A percentile compares a stretch with the other conserved stretches of the same genome.
phyloP scores from a whole-genome alignment of 768 basidiomycete species.

The Tricholoma saponaceum region DNA sequence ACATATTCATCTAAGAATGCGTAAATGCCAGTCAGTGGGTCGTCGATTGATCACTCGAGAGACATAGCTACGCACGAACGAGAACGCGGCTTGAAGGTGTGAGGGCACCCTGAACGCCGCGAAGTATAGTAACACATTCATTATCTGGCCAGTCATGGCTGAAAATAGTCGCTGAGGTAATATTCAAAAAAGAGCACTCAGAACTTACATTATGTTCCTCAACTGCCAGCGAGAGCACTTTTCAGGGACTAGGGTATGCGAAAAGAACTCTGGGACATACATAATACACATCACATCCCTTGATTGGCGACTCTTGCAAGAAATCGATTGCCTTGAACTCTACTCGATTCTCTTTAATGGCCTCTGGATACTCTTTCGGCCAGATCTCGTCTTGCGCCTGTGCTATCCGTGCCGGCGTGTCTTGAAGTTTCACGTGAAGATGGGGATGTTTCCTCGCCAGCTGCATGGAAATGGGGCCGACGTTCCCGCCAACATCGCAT shows the following conservation, averaged over 20 bases:
- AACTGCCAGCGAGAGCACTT: too few relatives aligned
- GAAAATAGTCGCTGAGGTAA: constrained; percentile 6
- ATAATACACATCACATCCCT: constrained; percentile 33
- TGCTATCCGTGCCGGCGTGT: constrained; percentile 22
- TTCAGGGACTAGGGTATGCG: too few relatives aligned
- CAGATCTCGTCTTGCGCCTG: constrained; percentile 28
- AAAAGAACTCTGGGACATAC: constrained; percentile 22
- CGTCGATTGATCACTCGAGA: constrained; percentile 25
- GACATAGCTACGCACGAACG: too few relatives aligned
- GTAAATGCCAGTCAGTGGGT: too few relatives aligned
- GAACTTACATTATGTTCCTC: not conserved
- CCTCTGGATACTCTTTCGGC: constrained; percentile 27
- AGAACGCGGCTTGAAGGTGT: too few relatives aligned
- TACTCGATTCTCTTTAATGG: constrained; percentile 21
- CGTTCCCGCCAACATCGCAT: constrained; percentile 36
- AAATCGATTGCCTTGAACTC: constrained; percentile 36
- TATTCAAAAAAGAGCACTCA: not conserved
- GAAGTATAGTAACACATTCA: constrained; percentile 26
- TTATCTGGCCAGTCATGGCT: constrained; percentile 34
- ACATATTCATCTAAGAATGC: constrained; percentile 39
- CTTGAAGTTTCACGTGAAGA: constrained; percentile 31
- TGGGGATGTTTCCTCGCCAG: constrained; percentile 28
- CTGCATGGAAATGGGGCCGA: constrained; percentile 27
- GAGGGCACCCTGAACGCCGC: too few relatives aligned
- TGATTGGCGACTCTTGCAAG: constrained; percentile 28